phyloP scores from a whole-genome alignment of 257 asterid genomes.

The Solanum neorickii region DNA sequence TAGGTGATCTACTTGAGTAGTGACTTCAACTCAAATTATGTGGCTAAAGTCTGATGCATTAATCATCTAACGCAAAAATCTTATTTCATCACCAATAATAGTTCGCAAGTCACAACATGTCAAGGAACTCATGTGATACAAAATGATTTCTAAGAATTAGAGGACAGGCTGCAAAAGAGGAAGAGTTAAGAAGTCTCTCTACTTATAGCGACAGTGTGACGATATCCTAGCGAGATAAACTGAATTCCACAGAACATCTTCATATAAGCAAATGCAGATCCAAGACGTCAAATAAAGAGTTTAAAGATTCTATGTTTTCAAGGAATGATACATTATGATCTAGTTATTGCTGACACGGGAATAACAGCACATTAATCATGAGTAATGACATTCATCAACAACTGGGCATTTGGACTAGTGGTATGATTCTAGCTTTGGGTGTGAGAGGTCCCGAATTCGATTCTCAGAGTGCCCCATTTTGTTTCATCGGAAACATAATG shows the following conservation, averaged over 20 bases:
- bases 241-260: neutral
- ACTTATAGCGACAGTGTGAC: neutral
- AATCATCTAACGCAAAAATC: neutral
- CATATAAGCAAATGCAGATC: neutral
- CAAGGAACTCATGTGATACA: neutral
- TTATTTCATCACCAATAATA: neutral
- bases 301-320: neutral
- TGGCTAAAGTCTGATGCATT: neutral
- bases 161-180: neutral
- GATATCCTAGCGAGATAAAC: neutral
- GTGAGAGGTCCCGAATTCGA: constrained; percentile 76
- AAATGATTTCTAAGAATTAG: neutral
- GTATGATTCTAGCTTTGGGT: constrained; percentile 83
- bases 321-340: neutral
- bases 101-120: neutral
- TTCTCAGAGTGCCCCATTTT: constrained; percentile 70
- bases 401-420: constrained; percentile 81
- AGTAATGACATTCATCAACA: neutral
- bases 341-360: neutral
- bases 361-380: neutral
- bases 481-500: too few species aligned
- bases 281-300: neutral
- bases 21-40: neutral
- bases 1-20: neutral
- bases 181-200: neutral